These are phyloP conservation scores for Coffea canephora DNA, from an alignment of 257 asterid genomes.

Conservation along the genomic window DNA sequence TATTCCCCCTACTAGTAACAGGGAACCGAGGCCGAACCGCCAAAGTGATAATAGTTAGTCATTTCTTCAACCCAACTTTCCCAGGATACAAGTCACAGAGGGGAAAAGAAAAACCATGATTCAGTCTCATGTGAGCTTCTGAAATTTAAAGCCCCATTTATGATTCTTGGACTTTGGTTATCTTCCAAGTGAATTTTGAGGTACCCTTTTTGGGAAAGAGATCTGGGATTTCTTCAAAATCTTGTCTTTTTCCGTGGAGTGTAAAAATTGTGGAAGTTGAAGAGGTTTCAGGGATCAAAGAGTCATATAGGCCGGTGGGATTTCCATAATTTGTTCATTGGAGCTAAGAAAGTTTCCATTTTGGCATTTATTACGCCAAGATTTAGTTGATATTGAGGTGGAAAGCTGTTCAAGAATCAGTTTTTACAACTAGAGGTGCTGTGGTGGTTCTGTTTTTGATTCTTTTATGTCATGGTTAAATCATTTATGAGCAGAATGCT, in stretches of 20 bases:
- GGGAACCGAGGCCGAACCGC: constrained; percentile 6
- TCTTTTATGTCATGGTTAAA: constrained; percentile 28
- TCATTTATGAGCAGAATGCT: constrained; percentile 39
- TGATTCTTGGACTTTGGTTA: constrained; percentile 39
- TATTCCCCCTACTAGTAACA: constrained; percentile 15
- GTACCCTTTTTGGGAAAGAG: constrained; percentile 37
- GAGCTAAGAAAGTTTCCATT: constrained; percentile 14
- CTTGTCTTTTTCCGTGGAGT: constrained; percentile 32
- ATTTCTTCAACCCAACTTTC: neutral
- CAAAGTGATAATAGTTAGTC: neutral
- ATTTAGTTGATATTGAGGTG: constrained; percentile 17
- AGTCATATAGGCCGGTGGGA: constrained; percentile 17
- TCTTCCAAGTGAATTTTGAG: constrained; percentile 32
- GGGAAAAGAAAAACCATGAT: constrained; percentile 14
- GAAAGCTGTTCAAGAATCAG: constrained; percentile 13
- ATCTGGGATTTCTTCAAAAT: constrained; percentile 48
- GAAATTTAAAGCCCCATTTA: constrained; percentile 35
- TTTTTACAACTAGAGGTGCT: neutral
- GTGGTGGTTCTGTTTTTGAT: neutral
- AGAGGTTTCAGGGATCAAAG: constrained; percentile 33
- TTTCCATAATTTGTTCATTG: constrained; percentile 22
- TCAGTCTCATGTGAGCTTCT: constrained; percentile 38
- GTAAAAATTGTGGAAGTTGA: constrained; percentile 23
- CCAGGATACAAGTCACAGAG: constrained; percentile 1
- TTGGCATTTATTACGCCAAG: constrained; percentile 10